A percentile compares a stretch with the other conserved stretches of the same genome.
phyloP scores from a whole-genome alignment of 2,329 filamentous ascomycete genomes.

The Cytospora piceae region DNA sequence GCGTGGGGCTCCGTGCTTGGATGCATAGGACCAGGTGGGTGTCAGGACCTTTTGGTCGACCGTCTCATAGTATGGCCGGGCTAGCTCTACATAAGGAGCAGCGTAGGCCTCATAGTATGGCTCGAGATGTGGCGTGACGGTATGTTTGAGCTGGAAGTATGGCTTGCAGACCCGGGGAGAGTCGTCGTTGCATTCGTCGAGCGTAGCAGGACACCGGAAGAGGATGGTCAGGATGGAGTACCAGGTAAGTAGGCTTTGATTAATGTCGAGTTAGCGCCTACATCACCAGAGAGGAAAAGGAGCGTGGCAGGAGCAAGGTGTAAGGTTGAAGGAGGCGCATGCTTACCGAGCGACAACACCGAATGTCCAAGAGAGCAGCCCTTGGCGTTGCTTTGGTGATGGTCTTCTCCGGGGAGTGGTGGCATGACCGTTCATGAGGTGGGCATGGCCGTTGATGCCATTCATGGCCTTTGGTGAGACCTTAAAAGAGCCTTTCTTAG shows the following conservation, averaged over 20 bases:
- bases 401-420: constrained; percentile 40
- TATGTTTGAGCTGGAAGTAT: constrained; percentile 70
- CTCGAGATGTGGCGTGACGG: constrained; percentile 72
- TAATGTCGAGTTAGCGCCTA: constrained; percentile 18
- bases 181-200: constrained; percentile 67
- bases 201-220: constrained; percentile 77
- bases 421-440: constrained; percentile 43
- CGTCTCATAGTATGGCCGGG: constrained; percentile 73
- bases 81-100: constrained; percentile 77
- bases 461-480: constrained; percentile 35
- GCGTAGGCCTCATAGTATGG: constrained; percentile 88
- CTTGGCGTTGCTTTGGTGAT: constrained; percentile 33
- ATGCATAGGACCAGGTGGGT: constrained; percentile 69
- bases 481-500: constrained; percentile 46
- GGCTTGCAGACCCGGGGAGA: constrained; percentile 82
- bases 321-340: background rate
- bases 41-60: constrained; percentile 67
- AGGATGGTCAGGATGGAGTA: constrained; percentile 80
- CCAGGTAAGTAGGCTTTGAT: constrained; percentile 75
- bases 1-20: constrained; percentile 75
- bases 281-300: constrained; percentile 16
- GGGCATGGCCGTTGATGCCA: constrained; percentile 34
- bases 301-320: background rate
- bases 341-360: constrained; percentile 58
- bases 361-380: constrained; percentile 47